Evolutionary conservation across 352 stramenopile genomes (phyloP).

Genomic region (Pythium apleroticum): DNA sequence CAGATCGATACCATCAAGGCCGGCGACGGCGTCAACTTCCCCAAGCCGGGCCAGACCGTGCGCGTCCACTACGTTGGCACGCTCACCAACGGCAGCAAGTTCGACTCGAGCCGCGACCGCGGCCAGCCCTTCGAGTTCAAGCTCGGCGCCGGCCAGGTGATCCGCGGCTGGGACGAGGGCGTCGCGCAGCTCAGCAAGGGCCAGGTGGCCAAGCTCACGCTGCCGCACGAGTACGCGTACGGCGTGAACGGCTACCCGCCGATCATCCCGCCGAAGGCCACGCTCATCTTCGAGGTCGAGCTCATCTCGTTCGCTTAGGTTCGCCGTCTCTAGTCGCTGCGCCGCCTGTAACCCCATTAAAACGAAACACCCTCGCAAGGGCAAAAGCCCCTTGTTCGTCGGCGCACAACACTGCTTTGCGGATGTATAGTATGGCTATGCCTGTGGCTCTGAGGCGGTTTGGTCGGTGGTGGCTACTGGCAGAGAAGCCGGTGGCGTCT

Average conservation of each 20-base stretch:
- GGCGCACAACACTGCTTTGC: neutral
- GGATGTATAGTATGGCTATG: neutral
- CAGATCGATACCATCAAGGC: slow-evolving; percentile 80
- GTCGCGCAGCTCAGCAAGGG: slow-evolving; percentile 90
- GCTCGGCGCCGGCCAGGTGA: slow-evolving; percentile 73
- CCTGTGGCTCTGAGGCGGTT: neutral
- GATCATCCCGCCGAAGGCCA: slow-evolving; percentile 90
- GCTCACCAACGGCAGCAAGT: slow-evolving; percentile 74
- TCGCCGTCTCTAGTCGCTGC: neutral
- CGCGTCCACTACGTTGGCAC: slow-evolving; percentile 81
- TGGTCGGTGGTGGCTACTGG: neutral
- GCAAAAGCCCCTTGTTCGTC: too few species aligned
- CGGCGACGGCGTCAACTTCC: slow-evolving; percentile 79
- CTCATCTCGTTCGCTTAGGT: slow-evolving; percentile 74
- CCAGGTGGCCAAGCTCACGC: slow-evolving; percentile 91
- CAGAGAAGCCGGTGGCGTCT: neutral
- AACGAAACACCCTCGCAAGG: neutral
- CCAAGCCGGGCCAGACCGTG: slow-evolving; percentile 63
- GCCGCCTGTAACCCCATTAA: neutral
- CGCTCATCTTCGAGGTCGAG: slow-evolving; percentile 94
- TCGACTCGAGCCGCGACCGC: slow-evolving; percentile 81
- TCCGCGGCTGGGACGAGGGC: slow-evolving; percentile 77
- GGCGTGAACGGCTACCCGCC: slow-evolving; percentile 86
- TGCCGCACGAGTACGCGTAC: slow-evolving; percentile 95
- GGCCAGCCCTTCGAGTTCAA: slow-evolving; percentile 78